These are phyloP conservation scores for Rhynchosporium secalis DNA, from an alignment of 2,329 filamentous ascomycete species.

Conservation along the genomic window DNA sequence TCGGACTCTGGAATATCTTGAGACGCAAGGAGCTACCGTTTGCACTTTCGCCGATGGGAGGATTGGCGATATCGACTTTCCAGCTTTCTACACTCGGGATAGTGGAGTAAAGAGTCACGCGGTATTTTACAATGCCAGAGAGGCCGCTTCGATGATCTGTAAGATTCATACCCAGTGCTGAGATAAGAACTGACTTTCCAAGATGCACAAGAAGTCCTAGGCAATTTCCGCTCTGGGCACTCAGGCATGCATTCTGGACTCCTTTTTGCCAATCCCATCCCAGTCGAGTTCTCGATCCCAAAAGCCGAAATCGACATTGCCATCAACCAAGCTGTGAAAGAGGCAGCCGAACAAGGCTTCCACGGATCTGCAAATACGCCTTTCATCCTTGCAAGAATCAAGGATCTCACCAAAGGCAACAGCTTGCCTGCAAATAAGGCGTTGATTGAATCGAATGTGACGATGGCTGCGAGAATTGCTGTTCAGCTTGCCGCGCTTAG, in stretches of 20 bases:
- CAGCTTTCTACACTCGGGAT: conserved; percentile 88
- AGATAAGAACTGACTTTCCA: conserved; percentile 15
- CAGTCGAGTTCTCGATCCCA: conserved; percentile 58
- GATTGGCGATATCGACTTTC: conserved; percentile 73
- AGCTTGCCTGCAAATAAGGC: conserved; percentile 64
- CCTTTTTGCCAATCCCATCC: conserved; percentile 82
- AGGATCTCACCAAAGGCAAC: conserved; percentile 63
- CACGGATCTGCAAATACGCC: conserved; percentile 69
- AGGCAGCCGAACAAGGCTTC: conserved; percentile 54
- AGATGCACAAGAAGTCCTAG: conserved; percentile 55
- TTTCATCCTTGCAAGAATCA: conserved; percentile 67
- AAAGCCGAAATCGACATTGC: conserved; percentile 58
- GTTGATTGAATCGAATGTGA: conserved; percentile 66
- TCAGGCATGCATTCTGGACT: conserved; percentile 77
- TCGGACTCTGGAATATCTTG: conserved; percentile 76
- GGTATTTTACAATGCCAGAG: conserved; percentile 69
- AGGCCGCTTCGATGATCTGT: conserved; percentile 87
- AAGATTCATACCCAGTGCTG: conserved; percentile 38
- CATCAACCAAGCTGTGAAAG: conserved; percentile 55
- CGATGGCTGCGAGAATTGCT: conserved; percentile 63
- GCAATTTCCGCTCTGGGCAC: not conserved
- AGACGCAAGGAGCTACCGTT: conserved; percentile 75
- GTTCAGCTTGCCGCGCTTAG: conserved; percentile 45
- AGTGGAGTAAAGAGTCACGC: conserved; percentile 80
- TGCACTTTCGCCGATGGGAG: conserved; percentile 88